Base-by-base conservation (phyloP, 1,284 basidiomycete species). In the Ceratobasidium theobromae region DNA sequence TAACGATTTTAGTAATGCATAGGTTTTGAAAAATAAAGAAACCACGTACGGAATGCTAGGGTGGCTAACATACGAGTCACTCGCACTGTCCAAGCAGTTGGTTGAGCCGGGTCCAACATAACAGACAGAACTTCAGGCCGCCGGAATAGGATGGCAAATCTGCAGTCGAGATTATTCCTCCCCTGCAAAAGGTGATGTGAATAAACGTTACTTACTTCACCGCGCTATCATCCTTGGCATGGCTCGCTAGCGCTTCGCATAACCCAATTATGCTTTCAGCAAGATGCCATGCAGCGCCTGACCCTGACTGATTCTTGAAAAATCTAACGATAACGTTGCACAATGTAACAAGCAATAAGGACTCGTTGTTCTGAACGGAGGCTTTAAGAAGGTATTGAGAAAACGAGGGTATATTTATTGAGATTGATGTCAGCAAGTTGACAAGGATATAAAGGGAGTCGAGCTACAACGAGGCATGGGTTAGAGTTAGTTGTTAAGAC, bases 21-120 rank as follows among this genome's bases (percentile, higher is more conserved):
- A n/a, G n/a, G n/a, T n/a, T 9, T 6, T 60, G 11, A 21, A 14
- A 33, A 5, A n/a, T 12, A 12, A 32, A 46, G 11, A 33, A 32
- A n/a, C 25, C 8, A 58, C 57, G 1, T 33, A 60, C 57, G 57
- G 40, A 45, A 60, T 32, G 45, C 57, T 9, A 60, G 35, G 1
- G 27, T n/a, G 21, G 41, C n/a, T 18, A 60, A 28, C 3, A 45
- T 25, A 16, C 57, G 45, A n/a, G 57, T 60, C 4, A 45, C 57
- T 49, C 23, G 14, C 12, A 27, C n/a, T 32, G 18, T 40, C 57
- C 57, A 60, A 18, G 32, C 18, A 35, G 57, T 28, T 23, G 57
- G 45, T n/a, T 60, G 45, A 12, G 57, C 30, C 9, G 32, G 21
- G 23, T 60, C 57, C 14, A 60, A 40, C 32, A 60, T 35, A 1